A percentile compares a stretch with the other conserved stretches of the same genome.
Evolutionary conservation across 441 rosid genomes (phyloP).

Genomic region (Cnidoscolus chayamansa): DNA sequence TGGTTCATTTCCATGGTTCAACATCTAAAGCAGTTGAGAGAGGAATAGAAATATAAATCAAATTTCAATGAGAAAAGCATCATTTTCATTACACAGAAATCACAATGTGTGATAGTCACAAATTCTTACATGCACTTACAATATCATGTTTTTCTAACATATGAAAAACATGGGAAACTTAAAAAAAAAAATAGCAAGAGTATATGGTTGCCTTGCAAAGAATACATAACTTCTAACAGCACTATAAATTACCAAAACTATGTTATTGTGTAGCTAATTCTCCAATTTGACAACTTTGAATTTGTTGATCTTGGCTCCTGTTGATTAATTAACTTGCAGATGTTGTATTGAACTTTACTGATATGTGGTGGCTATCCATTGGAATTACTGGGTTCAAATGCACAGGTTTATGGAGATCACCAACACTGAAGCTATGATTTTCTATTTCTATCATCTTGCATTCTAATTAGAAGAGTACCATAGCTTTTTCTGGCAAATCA

Average conservation of each 20-base stretch:
- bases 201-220: constrained; percentile 23
- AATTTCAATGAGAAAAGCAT: neutral
- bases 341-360: constrained; percentile 21
- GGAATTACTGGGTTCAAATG: neutral
- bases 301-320: constrained; percentile 22
- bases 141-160: neutral
- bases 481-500: constrained; percentile 88
- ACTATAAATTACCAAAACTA: constrained; percentile 21
- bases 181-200: neutral
- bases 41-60: neutral
- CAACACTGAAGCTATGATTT: neutral
- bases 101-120: constrained; percentile 16
- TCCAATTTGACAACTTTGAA: constrained; percentile 18
- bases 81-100: constrained; percentile 5
- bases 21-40: too few relatives aligned
- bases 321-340: constrained; percentile 13
- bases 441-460: constrained; percentile 33
- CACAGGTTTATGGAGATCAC: neutral
- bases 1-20: too few relatives aligned
- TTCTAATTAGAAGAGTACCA: constrained; percentile 63
- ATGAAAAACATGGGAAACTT: neutral
- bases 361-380: constrained; percentile 6
- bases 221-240: constrained; percentile 19
- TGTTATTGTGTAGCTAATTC: constrained; percentile 26
- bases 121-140: neutral